Base-by-base conservation (phyloP, 108 stramenopile genomes). In the Poteriospumella lacustris region DNA sequence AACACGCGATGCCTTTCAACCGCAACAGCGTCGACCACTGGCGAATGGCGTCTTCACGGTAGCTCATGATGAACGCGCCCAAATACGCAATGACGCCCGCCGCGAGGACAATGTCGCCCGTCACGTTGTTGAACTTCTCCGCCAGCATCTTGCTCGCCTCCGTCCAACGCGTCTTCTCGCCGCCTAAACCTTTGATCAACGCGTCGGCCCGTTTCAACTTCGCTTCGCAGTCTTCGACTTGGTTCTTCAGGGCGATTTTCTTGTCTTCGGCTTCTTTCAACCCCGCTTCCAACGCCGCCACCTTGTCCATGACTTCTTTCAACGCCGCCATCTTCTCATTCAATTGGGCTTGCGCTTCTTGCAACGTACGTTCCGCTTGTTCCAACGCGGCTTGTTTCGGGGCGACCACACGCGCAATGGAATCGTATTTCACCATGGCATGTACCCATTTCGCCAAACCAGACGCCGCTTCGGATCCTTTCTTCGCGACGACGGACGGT, bases 71-170 rank as follows among this genome's bases (percentile, higher is more conserved):
- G 83, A 89, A 89, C 5, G 88, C 87, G 9, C 89, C 89, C 39
- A 89, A 76, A 81, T 89, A 89, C 28, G 89, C 88, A 28, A 89
- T 86, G 36, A 86, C 82, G 33, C 88, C 89, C 26, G 88, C 80
- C 0, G 88, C 75, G n/a, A 89, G 79, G 24, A 88, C 77, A 59
- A 89, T 87, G 70, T 88, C 88, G 42, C 89, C 89, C 33, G 70
- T 58, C 12, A 83, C 76, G 68, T 81, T 87, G 19, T 59, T 58
- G 58, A 67, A 62, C 81, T 39, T 39, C 24, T 29, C 77, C 43
- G 40, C 83, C 29, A 89, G 82, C 29, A 68, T 70, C 38, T 43
- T 29, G 44, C 78, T 59, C 58, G 79, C 44, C 52, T 81, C 82
- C 34, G 52, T 79, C 88, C 88, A 88, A 43, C 87, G 80, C 29